Conservation (phyloP, 192 early-diverging fungal species). For the Coemansia sp. region DNA sequence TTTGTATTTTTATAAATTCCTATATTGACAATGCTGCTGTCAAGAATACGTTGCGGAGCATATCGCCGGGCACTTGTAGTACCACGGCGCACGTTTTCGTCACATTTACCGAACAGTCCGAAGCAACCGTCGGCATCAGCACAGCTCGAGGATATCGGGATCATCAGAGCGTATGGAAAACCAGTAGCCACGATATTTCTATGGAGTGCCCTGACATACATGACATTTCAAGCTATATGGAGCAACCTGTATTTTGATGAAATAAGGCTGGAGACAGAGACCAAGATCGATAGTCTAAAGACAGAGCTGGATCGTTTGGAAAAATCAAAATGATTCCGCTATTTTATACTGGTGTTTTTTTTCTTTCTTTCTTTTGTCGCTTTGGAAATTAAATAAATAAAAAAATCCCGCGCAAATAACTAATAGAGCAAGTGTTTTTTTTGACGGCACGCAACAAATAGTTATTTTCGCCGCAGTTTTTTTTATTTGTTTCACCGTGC, state of each 20-base stretch:
- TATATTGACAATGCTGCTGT: too few relatives aligned
- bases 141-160: constrained; percentile 31
- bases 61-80: not conserved
- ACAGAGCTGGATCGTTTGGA: constrained; percentile 15
- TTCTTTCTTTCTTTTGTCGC: not conserved
- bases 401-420: too few relatives aligned
- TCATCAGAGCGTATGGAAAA: constrained; percentile 37
- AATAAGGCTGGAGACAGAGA: constrained; percentile 43
- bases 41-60: not conserved
- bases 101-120: not conserved
- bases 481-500: not conserved
- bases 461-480: constrained; percentile 2
- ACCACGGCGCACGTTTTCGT: not conserved
- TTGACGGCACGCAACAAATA: too few relatives aligned
- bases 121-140: not conserved
- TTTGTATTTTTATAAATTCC: too few relatives aligned
- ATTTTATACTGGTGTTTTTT: not conserved
- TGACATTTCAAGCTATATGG: constrained; percentile 44
- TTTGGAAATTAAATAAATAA: too few relatives aligned
- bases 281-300: constrained; percentile 34
- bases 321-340: not conserved
- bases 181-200: constrained; percentile 46
- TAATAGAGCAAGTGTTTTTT: too few relatives aligned
- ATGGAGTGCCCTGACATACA: constrained; percentile 47
- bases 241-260: constrained; percentile 48